Conservation (phyloP, 345 rosid genomes). For the Turritis glabra region DNA sequence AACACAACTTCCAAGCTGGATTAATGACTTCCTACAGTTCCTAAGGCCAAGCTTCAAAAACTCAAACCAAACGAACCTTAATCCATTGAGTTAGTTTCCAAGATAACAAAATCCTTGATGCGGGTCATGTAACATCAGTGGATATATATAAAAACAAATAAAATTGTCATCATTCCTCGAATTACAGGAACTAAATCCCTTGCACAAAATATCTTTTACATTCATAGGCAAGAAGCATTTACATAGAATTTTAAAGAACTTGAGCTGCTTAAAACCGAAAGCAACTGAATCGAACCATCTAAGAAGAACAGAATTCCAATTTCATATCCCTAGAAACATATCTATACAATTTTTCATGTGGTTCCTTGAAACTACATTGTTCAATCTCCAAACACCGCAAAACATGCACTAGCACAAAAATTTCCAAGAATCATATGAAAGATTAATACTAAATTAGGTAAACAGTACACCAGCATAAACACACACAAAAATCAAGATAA, state of each 20-base stretch:
- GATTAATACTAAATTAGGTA: neutral
- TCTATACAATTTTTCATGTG: no score
- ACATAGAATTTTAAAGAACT: neutral
- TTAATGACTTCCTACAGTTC: neutral
- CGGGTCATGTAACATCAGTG: neutral
- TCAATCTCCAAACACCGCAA: neutral
- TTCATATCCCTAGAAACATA: neutral
- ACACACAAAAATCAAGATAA: neutral
- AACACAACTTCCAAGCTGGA: neutral
- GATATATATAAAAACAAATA: no score
- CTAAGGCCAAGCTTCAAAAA: neutral
- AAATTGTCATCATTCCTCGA: neutral
- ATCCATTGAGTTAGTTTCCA: neutral
- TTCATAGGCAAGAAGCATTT: neutral
- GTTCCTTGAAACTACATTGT: neutral
- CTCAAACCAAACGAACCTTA: neutral
- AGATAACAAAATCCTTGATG: neutral
- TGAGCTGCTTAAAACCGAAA: neutral
- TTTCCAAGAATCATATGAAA: no score
- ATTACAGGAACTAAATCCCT: neutral
- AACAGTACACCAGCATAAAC: neutral
- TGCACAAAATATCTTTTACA: neutral
- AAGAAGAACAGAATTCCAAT: neutral
- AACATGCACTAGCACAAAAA: neutral
- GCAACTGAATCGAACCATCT: neutral